A percentile compares a stretch with the other conserved stretches of the same genome.
Conservation (phyloP, 2,329 filamentous ascomycete species). For the Aspergillus neotritici region DNA sequence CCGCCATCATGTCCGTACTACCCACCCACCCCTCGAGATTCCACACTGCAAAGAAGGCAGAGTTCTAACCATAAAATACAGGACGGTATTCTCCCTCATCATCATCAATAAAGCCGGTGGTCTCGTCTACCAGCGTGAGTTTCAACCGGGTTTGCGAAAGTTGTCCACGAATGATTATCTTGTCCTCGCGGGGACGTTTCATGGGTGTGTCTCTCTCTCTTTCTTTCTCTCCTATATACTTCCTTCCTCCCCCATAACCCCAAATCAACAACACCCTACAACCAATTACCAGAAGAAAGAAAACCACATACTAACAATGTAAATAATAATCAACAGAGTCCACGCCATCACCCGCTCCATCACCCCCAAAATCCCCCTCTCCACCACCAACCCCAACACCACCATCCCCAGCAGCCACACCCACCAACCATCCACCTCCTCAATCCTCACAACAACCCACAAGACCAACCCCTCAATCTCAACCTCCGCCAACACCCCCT, state of each 20-base stretch:
- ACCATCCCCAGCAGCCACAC: slow-evolving; percentile 3
- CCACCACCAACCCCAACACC: slow-evolving; percentile 27
- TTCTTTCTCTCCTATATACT: neutral
- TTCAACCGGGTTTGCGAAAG: slow-evolving; percentile 79
- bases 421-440: slow-evolving; percentile 5
- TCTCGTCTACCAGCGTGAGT: slow-evolving; percentile 91
- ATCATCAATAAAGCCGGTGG: slow-evolving; percentile 99
- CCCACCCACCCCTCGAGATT: too few species aligned
- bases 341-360: slow-evolving; percentile 59
- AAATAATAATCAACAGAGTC: slow-evolving; percentile 42
- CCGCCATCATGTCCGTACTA: too few species aligned
- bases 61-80: slow-evolving; percentile 32
- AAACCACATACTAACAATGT: neutral
- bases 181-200: slow-evolving; percentile 93
- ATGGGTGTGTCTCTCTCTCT: slow-evolving; percentile 59
- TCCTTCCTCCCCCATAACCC: too few species aligned
- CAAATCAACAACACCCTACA: neutral
- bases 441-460: slow-evolving; percentile 1
- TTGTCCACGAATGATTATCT: slow-evolving; percentile 94
- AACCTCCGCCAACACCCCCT: slow-evolving; percentile 31
- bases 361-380: slow-evolving; percentile 38
- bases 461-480: neutral
- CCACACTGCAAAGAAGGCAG: too few species aligned
- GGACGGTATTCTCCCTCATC: slow-evolving; percentile 91
- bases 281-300: neutral